Base-by-base conservation (phyloP, 2,329 filamentous ascomycete species). In the Sclerotinia subarctica region DNA sequence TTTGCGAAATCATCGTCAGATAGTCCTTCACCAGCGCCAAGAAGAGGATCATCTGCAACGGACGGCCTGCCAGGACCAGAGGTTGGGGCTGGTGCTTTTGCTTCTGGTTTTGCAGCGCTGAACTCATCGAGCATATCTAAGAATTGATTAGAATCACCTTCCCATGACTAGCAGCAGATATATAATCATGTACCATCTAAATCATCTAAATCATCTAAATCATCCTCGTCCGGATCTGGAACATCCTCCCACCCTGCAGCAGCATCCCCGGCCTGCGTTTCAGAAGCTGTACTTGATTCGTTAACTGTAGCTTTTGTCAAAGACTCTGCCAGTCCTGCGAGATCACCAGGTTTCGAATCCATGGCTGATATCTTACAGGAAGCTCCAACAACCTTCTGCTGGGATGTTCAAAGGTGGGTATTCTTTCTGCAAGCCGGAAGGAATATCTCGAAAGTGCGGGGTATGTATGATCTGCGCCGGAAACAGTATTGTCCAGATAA, bases 71-170 rank as follows among this genome's bases (percentile, higher is more conserved):
- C 70, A 26, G 73, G 77, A 29, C 75, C 71, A 13, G 73, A 66
- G 13, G 76, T 67, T 44, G 57, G 49, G 2, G 38, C 47, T 42
- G 65, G 46, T 29, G 78, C 76, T 77, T 82, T 84, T 73, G 79
- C 76, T 72, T 86, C 81, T 69, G 88, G 74, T 72, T 89, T 88
- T 64, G 84, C 83, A 38, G 90, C 81, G 53, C 90, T 89, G 80
- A 99, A 99, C 72, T 97, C 91, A 77, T 97, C 93, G 35, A 99
- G 88, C 79, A 98, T 90, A 74, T 98, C 94, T 94, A 72, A 59
- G 29, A 57, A 58, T 26, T 59, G 19, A 42, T 68, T 17, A 66
- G 66, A 26, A 53, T 35, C 35, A 21, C 10, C 29, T 35, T 17
- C 17, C 38, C 32, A 51, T 29, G 32, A 42, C 15, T 51, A 17